Evolutionary conservation across 2,329 filamentous ascomycete species (phyloP), one percentile per base, ranked within the genome.

Genomic region (Curvularia sp.): DNA sequence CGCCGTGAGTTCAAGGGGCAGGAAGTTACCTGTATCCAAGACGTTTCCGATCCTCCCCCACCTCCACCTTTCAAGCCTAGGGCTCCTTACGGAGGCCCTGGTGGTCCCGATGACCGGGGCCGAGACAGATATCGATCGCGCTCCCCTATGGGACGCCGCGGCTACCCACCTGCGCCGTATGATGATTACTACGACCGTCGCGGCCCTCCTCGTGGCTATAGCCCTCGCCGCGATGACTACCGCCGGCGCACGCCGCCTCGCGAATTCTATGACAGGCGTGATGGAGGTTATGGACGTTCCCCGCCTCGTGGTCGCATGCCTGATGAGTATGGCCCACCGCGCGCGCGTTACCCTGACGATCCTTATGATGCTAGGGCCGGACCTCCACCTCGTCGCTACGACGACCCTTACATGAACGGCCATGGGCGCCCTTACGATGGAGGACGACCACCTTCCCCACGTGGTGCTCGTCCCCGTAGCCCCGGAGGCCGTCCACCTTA

Each of bases 1-100:
- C 88, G 88, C 66, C 89, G 88, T 75, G 93, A 97, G 74, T 98
- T 98, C 80, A 97, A 97, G 83, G 93, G 92, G 70, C 87, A 88
- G 66, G 86, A 87, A 66, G 94, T 99, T 68, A 89, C 86, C 67
- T 99, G 95, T 80, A 83, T 91, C 71, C 88, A 92, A 72, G 93
- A 97, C 81, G 94, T 98, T 85, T 72, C 73, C 55, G 61, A 74
- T 61, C 74, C 74, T 43, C 71, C 71, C 57, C 73, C 72, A 58
- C 72, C 72, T 56, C 75, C 75, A 53, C 71, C 72, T 45, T 75
- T 73, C 66, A 74, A 74, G 65, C 69, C 69, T 53, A 71, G 72
- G 57, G 65, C 68, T 61, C 70, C 74, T 60, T 74, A 74, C 50
- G 68, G 69, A 59, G 70, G 68, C 53, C 69, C 75, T 62, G 68